These are phyloP conservation scores for Boletus speciosus DNA, from an alignment of 768 basidiomycete species.

Conservation along the genomic window DNA sequence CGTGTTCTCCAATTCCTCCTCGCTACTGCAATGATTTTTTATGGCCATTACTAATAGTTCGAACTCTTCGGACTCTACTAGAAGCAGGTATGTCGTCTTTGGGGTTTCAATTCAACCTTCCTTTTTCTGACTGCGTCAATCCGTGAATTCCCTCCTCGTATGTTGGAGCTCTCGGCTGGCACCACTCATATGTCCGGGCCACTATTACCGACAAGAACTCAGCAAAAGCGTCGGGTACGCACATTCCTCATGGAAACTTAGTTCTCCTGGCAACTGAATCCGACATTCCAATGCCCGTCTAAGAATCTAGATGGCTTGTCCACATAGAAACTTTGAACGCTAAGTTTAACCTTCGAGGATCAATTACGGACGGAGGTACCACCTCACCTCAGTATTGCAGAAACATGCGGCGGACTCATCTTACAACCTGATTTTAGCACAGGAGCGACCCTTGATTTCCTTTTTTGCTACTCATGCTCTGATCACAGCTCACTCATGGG, in stretches of 20 bases:
- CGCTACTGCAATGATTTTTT: background rate
- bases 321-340: constrained; percentile 13
- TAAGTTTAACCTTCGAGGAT: constrained; percentile 2
- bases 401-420: background rate
- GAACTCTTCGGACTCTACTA: background rate
- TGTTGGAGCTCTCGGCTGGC: background rate
- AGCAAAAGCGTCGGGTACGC: constrained; percentile 6
- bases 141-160: background rate
- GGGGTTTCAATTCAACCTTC: background rate
- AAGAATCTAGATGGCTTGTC: background rate
- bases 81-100: background rate
- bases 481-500: background rate
- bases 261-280: constrained; percentile 9
- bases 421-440: background rate
- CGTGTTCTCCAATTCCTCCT: background rate
- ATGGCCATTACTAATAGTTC: background rate
- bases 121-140: background rate
- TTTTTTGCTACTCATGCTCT: background rate
- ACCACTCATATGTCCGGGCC: background rate
- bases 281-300: background rate
- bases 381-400: background rate
- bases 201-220: background rate
- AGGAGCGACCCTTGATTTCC: background rate
- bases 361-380: background rate
- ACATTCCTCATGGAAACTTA: background rate